Evolutionary conservation across 768 basidiomycete species (phyloP).

Genomic region (Cubamyces lactineus): DNA sequence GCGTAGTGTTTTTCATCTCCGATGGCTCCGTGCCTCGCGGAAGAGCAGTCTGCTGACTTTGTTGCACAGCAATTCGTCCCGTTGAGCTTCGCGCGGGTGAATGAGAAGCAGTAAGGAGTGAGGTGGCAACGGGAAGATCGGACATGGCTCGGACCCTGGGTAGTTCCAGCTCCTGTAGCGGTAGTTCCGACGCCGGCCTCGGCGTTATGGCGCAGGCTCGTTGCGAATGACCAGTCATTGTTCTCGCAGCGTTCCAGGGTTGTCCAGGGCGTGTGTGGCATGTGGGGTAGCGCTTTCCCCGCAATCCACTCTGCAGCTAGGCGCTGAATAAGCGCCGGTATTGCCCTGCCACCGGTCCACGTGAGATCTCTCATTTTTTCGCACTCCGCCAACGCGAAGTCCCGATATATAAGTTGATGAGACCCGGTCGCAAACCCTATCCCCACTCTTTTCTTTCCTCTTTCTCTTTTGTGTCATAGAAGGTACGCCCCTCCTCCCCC

Average conservation of each 20-base stretch:
- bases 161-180: conserved; percentile 14
- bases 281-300: conserved; percentile 24
- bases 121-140: conserved; percentile 24
- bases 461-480: conserved; percentile 42
- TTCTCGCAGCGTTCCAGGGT: conserved; percentile 15
- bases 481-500: conserved; percentile 30
- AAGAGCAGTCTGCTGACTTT: conserved; percentile 34
- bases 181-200: conserved; percentile 22
- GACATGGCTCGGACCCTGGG: conserved; percentile 8
- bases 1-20: conserved; percentile 41
- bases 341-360: conserved; percentile 20
- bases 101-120: conserved; percentile 38
- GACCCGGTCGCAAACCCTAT: conserved; percentile 33
- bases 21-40: conserved; percentile 29
- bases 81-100: conserved; percentile 49
- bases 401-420: conserved; percentile 32
- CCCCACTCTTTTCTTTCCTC: conserved; percentile 42
- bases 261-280: conserved; percentile 10
- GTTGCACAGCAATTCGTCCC: conserved; percentile 49
- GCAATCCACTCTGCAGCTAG: conserved; percentile 12
- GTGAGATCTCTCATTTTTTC: conserved; percentile 32
- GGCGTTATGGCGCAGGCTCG: conserved; percentile 5
- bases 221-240: conserved; percentile 14
- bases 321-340: conserved; percentile 17
- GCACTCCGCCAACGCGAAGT: conserved; percentile 24